Evolutionary conservation across 495 filamentous ascomycete genomes (phyloP), one percentile per base, ranked within the genome.

Genomic region (Aspergillus nanangensis): DNA sequence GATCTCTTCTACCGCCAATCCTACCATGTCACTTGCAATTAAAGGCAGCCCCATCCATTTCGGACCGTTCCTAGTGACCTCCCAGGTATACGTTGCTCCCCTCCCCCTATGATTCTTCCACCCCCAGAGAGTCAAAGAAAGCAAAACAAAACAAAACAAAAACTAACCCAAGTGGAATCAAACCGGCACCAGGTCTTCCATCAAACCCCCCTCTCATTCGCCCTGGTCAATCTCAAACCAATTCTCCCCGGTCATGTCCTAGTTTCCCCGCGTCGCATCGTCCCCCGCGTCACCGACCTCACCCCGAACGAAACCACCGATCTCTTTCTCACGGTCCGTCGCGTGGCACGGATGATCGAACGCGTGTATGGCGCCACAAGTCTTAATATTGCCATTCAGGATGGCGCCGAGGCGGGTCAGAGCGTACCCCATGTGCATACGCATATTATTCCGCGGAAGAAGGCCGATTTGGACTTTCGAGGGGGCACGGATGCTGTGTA

Each of bases 171-270:
- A n/a, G n/a, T n/a, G n/a, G n/a, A n/a, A n/a, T n/a, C n/a, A n/a
- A n/a, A n/a, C n/a, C n/a, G n/a, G n/a, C 17, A 38, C 20, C 37
- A 80, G 86, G 86, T 95, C 72, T 98, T 98, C 77, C 77, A 93
- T 69, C 70, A 66, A 52, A 95, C 91, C 9, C 72, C 84, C 10
- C 75, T 82, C 56, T 82, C 82, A 61, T 93, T 87, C 73, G 86
- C 86, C 47, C 78, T 96, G 41, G 90, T 96, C 18, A 96, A 96
- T 73, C 79, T 96, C 56, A 96, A 95, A 65, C 93, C 93, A 10
- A 79, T 98, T 14, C 79, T 97, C 1, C 90, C 93, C 0, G 93
- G 93, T 37, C 93, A 98, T 69, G 84, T 97, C 44, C 86, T 98
- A 20, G 77, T 97, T 45, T 76, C 66, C 29, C 72, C 75, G 9